Evolutionary conservation across 305 asterid genomes (phyloP).

Genomic region (Rubia occidens): DNA sequence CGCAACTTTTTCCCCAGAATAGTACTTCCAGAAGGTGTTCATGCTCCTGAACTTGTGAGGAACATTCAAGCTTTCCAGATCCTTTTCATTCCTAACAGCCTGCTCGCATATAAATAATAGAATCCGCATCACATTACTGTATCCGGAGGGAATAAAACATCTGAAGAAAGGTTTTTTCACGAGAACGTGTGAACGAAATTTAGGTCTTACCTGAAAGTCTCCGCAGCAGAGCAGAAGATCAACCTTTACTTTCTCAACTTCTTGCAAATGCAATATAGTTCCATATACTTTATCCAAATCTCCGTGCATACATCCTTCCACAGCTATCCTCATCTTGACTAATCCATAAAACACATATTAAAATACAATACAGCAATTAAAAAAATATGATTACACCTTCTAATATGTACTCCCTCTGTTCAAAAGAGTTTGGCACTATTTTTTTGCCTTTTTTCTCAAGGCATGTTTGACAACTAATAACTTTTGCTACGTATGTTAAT

Average conservation of each 20-base stretch:
- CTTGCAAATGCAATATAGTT: slow-evolving; percentile 65
- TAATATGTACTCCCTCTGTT: too few species aligned
- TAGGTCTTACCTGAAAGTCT: slow-evolving; percentile 67
- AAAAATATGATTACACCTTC: neutral
- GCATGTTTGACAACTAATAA: too few species aligned
- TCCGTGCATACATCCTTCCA: slow-evolving; percentile 98
- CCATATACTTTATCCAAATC: slow-evolving; percentile 80
- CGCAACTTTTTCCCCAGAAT: slow-evolving; percentile 90
- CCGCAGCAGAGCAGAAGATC: slow-evolving; percentile 95
- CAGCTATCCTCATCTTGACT: slow-evolving; percentile 78
- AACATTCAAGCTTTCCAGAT: slow-evolving; percentile 67
- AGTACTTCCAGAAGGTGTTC: slow-evolving; percentile 91
- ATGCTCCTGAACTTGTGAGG: slow-evolving; percentile 58
- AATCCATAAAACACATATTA: neutral
- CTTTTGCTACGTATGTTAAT: too few species aligned
- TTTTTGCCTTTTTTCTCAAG: too few species aligned
- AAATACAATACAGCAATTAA: neutral
- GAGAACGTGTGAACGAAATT: neutral
- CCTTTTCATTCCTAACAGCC: slow-evolving; percentile 91
- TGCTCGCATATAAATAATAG: slow-evolving; percentile 28
- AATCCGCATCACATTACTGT: slow-evolving; percentile 8
- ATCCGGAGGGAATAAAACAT: slow-evolving; percentile 4
- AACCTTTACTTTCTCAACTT: slow-evolving; percentile 57
- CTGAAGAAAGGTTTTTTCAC: neutral
- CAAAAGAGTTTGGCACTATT: too few species aligned